Conservation (phyloP, 2,329 filamentous ascomycete genomes). For the Ophiocordyceps camponoti-saundersi region DNA sequence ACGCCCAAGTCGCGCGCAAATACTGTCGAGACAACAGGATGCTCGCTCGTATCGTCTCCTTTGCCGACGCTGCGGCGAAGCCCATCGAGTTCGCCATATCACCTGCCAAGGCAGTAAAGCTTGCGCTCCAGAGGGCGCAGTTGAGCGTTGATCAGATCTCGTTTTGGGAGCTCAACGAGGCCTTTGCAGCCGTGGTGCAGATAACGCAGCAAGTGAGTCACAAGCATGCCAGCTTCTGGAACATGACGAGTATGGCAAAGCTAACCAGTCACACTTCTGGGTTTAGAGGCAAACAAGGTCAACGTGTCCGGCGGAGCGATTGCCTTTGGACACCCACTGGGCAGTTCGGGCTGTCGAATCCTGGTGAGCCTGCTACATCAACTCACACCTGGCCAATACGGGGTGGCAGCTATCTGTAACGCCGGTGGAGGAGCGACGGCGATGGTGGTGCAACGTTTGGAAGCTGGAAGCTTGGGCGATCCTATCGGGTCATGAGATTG, state of each 20-base stretch:
- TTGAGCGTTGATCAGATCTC: conserved; percentile 85
- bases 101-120: conserved; percentile 78
- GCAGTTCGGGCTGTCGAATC: conserved; percentile 85
- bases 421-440: conserved; percentile 86
- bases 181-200: conserved; percentile 88
- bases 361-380: conserved; percentile 82
- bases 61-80: conserved; percentile 79
- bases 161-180: conserved; percentile 97
- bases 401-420: conserved; percentile 92
- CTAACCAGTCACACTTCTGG: conserved; percentile 32
- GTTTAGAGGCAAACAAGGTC: conserved; percentile 60
- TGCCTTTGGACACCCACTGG: conserved; percentile 77
- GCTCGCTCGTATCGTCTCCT: conserved; percentile 67
- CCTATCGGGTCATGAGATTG: not conserved
- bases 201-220: conserved; percentile 62
- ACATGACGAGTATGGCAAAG: not conserved
- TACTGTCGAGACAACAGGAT: conserved; percentile 65
- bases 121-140: conserved; percentile 74
- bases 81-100: conserved; percentile 90
- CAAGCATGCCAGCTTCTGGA: not conserved
- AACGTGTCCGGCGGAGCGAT: conserved; percentile 87
- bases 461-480: conserved; percentile 10
- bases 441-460: conserved; percentile 74
- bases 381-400: conserved; percentile 81
- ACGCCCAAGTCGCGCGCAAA: conserved; percentile 61